Base-by-base conservation (phyloP, 75 land plant species). In the Sequoiadendron giganteum region DNA sequence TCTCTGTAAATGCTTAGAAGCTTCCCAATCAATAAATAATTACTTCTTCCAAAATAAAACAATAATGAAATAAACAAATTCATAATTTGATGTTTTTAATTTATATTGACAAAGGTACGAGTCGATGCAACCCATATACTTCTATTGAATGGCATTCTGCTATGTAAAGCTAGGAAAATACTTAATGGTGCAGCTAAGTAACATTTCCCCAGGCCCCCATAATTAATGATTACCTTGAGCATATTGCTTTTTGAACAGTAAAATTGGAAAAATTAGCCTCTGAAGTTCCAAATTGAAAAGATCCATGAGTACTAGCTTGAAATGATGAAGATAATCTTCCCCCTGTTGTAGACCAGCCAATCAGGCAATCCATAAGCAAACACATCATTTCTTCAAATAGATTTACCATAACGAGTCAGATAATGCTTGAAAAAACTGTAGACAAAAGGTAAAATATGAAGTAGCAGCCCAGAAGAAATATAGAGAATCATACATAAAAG, bases 261-360 rank as follows among this genome's bases (percentile, higher is more conserved):
- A 78, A 39, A 3, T 7, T 78, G 25, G 45, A 40, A 40, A 78
- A 7, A 11, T 78, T 78, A 21, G 43, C 21, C 81, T 78, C 45
- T 78, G 81, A 21, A 78, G 40, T 78, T 78, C 81, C 81, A 78
- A 78, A 39, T 78, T 78, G 21, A 78, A 78, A 45, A 39, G 81
- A 39, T 78, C 81, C 81, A 16, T 10, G 45, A 78, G 9, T 78
- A 21, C 81, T 78, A 42, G 81, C 45, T 40, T 78, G 43, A 78
- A 78, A 39, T 39, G 81, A 78, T 78, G 81, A 78, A 78, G 81
- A 78, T 78, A 78, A 21, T 42, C 81, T 78, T 40, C 40, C 81
- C 40, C 81, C 81, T 78, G 81, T 40, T 39, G 43, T 9, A 34
- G 81, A 28, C 43, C 45, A 78, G 19, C 81, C 7, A 78, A 39